Evolutionary conservation across 2,329 filamentous ascomycete species (phyloP).

Genomic region (Domatiomyces globalis): DNA sequence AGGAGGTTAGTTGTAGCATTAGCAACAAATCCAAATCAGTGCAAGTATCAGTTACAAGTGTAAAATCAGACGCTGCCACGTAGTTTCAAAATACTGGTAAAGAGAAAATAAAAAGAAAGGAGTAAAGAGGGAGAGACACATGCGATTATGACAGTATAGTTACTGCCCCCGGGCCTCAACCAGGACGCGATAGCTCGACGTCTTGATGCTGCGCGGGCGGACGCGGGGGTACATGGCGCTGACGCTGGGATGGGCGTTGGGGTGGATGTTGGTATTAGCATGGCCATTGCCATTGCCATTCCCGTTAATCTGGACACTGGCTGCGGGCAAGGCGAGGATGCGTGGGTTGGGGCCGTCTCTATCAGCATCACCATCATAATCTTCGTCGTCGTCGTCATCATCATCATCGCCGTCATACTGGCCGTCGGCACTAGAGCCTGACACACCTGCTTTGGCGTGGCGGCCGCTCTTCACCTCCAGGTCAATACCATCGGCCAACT

Average conservation of each 20-base stretch:
- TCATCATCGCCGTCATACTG: not conserved
- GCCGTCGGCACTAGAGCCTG: not conserved
- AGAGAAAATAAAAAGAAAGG: not conserved
- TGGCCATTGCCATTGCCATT: not conserved
- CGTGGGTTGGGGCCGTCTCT: not conserved
- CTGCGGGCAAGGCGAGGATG: not conserved
- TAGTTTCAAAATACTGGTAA: too few species aligned
- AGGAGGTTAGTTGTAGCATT: too few species aligned
- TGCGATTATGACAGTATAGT: not conserved
- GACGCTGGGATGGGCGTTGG: slow-evolving; percentile 14
- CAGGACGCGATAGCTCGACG: slow-evolving; percentile 27
- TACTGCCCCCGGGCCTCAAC: slow-evolving; percentile 23
- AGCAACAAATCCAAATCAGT: too few species aligned
- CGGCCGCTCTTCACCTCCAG: not conserved
- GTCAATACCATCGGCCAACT: slow-evolving; percentile 49
- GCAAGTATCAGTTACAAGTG: too few species aligned
- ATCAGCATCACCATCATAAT: not conserved
- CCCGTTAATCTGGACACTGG: not conserved
- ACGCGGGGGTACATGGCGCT: slow-evolving; percentile 26
- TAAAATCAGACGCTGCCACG: too few species aligned
- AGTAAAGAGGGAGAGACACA: not conserved
- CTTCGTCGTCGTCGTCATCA: not conserved
- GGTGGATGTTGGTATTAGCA: not conserved
- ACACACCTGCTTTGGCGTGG: not conserved
- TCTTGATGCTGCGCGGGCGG: slow-evolving; percentile 28